These are phyloP conservation scores for Silybum marianum DNA, from an alignment of 129 eudicot genomes.

Conservation along the genomic window DNA sequence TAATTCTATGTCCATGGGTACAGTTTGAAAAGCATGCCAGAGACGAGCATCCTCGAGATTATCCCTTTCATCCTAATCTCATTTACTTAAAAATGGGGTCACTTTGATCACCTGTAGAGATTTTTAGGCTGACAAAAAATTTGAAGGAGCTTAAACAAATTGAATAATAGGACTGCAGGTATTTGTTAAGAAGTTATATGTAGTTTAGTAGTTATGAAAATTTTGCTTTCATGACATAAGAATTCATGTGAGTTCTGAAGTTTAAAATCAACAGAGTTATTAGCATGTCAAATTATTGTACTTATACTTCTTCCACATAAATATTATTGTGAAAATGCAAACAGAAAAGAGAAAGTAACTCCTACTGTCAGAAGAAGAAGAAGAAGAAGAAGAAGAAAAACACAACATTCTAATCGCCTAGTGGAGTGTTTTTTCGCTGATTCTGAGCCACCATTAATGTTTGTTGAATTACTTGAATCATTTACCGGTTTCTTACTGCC, in stretches of 20 bases:
- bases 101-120: neutral
- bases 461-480: neutral
- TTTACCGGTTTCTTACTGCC: neutral
- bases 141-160: neutral
- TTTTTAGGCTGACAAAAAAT: neutral
- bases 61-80: neutral
- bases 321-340: neutral
- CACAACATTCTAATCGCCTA: neutral
- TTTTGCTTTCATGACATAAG: neutral
- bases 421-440: neutral
- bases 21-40: neutral
- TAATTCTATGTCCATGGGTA: neutral
- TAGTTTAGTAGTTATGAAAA: neutral
- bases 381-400: neutral
- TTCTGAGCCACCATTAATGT: neutral
- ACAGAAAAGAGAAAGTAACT: neutral
- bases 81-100: neutral
- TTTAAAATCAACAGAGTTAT: neutral
- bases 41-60: neutral
- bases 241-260: neutral
- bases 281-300: neutral
- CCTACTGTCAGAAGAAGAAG: neutral
- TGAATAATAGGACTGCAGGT: neutral
- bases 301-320: neutral
- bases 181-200: neutral